A percentile compares a stretch with the other conserved stretches of the same genome.
Evolutionary conservation across 352 stramenopile genomes (phyloP).

Genomic region (Phytophthora rubi): DNA sequence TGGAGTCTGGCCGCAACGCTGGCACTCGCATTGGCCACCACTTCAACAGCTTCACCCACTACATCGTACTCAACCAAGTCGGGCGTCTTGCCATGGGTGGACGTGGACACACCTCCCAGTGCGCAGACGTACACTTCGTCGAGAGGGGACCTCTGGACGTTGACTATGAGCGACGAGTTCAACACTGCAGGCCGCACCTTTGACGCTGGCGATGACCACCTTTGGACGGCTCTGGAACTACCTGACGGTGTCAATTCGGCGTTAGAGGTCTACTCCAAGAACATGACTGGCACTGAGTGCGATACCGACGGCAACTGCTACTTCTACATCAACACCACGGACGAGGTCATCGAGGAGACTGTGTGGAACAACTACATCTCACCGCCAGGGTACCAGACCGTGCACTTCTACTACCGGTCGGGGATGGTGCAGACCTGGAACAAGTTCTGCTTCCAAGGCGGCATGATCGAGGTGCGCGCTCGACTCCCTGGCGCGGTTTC

Average conservation of each 20-base stretch:
- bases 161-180: slow-evolving; percentile 28
- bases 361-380: slow-evolving; percentile 72
- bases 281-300: slow-evolving; percentile 70
- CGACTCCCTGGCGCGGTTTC: slow-evolving; percentile 73
- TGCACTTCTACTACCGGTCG: slow-evolving; percentile 56
- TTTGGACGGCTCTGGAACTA: slow-evolving; percentile 88
- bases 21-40: not conserved
- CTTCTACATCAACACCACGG: slow-evolving; percentile 63
- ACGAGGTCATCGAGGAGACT: slow-evolving; percentile 49
- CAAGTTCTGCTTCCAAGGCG: slow-evolving; percentile 94
- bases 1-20: not conserved
- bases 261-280: slow-evolving; percentile 61
- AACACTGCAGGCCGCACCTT: slow-evolving; percentile 73
- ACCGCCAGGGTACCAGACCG: slow-evolving; percentile 51
- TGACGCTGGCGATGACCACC: slow-evolving; percentile 90
- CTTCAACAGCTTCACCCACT: not conserved
- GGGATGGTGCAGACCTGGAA: slow-evolving; percentile 93
- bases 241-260: slow-evolving; percentile 68
- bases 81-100: slow-evolving; percentile 31
- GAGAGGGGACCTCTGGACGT: slow-evolving; percentile 33
- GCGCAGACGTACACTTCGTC: not conserved
- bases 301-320: slow-evolving; percentile 60
- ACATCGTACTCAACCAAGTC: slow-evolving; percentile 39
- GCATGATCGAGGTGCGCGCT: slow-evolving; percentile 87
- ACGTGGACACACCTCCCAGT: not conserved